phyloP scores from a whole-genome alignment of 2,329 filamentous ascomycete species.

The Lachnellula arida region DNA sequence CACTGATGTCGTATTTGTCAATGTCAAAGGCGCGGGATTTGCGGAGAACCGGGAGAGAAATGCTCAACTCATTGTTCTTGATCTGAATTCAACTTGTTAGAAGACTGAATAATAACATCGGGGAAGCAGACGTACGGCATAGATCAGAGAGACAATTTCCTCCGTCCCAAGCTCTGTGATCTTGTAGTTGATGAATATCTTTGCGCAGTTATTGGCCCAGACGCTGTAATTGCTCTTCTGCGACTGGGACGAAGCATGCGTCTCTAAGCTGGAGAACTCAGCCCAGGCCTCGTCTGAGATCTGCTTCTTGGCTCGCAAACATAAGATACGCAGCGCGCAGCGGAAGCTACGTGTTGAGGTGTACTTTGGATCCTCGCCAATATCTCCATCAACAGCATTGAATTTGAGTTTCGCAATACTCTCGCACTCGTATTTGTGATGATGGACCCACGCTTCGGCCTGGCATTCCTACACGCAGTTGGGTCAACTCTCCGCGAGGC shows the following conservation, averaged over 20 bases:
- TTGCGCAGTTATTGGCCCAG: not conserved
- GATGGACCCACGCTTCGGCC: not conserved
- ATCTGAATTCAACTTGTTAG: not conserved
- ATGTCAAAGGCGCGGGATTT: not conserved
- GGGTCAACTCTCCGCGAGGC: no score
- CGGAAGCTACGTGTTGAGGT: not conserved
- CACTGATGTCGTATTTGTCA: constrained; percentile 14
- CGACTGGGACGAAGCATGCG: not conserved
- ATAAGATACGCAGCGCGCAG: not conserved
- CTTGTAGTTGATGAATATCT: not conserved
- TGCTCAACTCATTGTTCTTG: not conserved
- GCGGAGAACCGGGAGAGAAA: not conserved
- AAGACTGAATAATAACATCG: not conserved
- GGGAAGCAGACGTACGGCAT: not conserved
- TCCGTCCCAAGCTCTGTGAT: not conserved
- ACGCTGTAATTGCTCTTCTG: not conserved
- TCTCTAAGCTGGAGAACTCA: not conserved
- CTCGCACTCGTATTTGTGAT: not conserved
- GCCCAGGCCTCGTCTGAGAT: not conserved
- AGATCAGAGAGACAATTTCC: not conserved
- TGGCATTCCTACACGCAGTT: not conserved
- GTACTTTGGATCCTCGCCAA: not conserved
- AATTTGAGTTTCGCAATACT: not conserved
- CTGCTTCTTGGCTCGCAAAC: not conserved
- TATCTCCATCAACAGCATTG: not conserved